A percentile compares a stretch with the other conserved stretches of the same genome.
phyloP scores from a whole-genome alignment of 148 eudicot species.

The Euryodendron excelsum region DNA sequence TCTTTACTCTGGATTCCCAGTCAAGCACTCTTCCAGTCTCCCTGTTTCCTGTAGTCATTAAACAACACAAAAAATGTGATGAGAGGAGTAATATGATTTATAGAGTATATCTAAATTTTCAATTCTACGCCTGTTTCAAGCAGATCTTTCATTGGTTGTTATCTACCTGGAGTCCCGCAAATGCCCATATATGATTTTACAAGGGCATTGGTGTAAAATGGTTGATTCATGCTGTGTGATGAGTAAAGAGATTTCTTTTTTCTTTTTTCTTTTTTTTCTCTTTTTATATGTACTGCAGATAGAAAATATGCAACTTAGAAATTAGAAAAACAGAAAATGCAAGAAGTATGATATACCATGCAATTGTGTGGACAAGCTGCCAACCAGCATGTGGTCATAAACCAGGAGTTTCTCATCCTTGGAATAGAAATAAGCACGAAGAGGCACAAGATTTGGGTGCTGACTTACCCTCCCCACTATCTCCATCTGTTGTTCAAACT shows the following conservation, averaged over 20 bases:
- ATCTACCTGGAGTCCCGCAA: neutral
- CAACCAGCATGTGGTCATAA: conserved; percentile 55
- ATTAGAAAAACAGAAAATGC: neutral
- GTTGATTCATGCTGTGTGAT: neutral
- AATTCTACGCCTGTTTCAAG: neutral
- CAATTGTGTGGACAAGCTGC: conserved; percentile 66
- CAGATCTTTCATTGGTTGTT: neutral
- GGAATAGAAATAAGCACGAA: conserved; percentile 88
- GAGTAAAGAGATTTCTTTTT: neutral
- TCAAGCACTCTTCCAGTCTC: conserved; percentile 59
- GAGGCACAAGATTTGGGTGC: conserved; percentile 63
- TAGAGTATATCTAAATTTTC: too few relatives aligned
- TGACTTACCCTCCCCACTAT: conserved; percentile 51
- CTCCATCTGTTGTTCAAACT: conserved; percentile 93
- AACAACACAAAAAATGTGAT: neutral
- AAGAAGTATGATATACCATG: conserved; percentile 53
- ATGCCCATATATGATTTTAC: neutral
- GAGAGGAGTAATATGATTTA: too few relatives aligned
- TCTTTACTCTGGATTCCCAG: conserved; percentile 75
- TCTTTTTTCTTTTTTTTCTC: too few relatives aligned
- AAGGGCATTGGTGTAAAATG: neutral
- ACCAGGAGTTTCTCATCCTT: conserved; percentile 95
- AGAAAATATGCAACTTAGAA: neutral
- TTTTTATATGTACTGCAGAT: neutral
- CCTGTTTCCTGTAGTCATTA: conserved; percentile 52